Evolutionary conservation across 177 flowering plant genomes (phyloP).

Genomic region (Telopea speciosissima): DNA sequence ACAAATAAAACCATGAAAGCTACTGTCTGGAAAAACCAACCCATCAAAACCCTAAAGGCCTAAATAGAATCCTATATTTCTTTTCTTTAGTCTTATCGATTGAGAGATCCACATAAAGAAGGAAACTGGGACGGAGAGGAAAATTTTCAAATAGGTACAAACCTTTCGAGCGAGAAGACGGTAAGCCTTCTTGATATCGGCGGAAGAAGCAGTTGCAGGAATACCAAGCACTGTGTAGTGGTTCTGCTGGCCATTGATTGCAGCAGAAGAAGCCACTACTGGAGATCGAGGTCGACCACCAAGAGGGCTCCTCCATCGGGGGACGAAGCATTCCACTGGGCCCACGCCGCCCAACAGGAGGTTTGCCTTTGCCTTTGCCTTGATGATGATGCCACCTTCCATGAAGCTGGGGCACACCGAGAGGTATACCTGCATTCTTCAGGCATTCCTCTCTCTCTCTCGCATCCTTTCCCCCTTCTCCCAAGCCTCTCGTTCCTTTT

Average conservation of each 20-base stretch:
- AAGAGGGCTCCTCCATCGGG: slow-evolving; percentile 6
- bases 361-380: slow-evolving; percentile 6
- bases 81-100: background rate
- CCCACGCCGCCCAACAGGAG: slow-evolving; percentile 7
- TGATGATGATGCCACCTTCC: slow-evolving; percentile 10
- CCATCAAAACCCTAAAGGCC: background rate
- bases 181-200: slow-evolving; percentile 68
- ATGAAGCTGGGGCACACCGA: slow-evolving; percentile 30
- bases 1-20: background rate
- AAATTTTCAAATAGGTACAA: background rate
- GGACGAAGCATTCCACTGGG: background rate
- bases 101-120: background rate
- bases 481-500: background rate
- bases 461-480: background rate
- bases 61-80: background rate
- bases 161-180: slow-evolving; percentile 90
- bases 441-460: slow-evolving; percentile 19
- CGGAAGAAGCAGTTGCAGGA: slow-evolving; percentile 39
- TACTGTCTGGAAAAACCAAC: background rate
- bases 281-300: background rate
- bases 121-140: background rate
- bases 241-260: slow-evolving; percentile 34
- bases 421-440: slow-evolving; percentile 45
- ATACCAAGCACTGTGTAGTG: slow-evolving; percentile 74
- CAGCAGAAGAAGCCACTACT: slow-evolving; percentile 31